Evolutionary conservation across 352 stramenopile genomes (phyloP), one percentile per base, ranked within the genome.

Genomic region (Globisporangium spiculum): DNA sequence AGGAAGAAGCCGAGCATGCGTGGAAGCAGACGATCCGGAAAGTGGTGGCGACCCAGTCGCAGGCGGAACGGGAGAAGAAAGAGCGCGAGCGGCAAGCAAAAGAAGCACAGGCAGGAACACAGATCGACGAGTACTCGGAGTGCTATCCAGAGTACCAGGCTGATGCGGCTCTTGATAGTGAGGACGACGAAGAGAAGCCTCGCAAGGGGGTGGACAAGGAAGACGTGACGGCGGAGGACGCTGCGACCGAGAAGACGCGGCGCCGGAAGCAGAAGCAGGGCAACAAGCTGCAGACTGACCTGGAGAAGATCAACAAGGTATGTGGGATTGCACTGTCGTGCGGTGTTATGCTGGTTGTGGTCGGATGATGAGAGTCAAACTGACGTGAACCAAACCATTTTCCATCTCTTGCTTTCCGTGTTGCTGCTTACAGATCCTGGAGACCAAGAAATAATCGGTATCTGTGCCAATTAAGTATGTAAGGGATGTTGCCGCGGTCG

Each of bases 221-320:
- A 63, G 50, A 71, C 30, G 61, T 59, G 10, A 69, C 77, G 9
- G 55, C 67, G 20, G 72, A 81, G 12, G 59, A 63, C 14, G 57
- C 56, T 16, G 70, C 65, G 18, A 67, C 66, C 10, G 75, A 86
- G 22, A 82, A 77, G 20, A 58, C 38, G 6, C 76, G 76, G 30
- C 81, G 82, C 18, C 88, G 88, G 64, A 81, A 89, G 64, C 78
- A 91, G 63, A 90, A 89, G 60, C 78, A 86, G 36, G 78, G 71
- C 68, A 90, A 82, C 73, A 91, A 88, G 65, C 69, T 92, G 12
- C 70, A 81, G 44, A 90, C 78, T 63, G 84, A 91, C 30, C 75
- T 92, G 14, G 78, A 87, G 60, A 91, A 91, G 76, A 88, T 92
- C 66, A 89, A 80, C 66, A 83, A 91, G 80, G 81, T 92, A 68